Base-by-base conservation (phyloP, 306 rosid species). In the Clitoria ternatea region DNA sequence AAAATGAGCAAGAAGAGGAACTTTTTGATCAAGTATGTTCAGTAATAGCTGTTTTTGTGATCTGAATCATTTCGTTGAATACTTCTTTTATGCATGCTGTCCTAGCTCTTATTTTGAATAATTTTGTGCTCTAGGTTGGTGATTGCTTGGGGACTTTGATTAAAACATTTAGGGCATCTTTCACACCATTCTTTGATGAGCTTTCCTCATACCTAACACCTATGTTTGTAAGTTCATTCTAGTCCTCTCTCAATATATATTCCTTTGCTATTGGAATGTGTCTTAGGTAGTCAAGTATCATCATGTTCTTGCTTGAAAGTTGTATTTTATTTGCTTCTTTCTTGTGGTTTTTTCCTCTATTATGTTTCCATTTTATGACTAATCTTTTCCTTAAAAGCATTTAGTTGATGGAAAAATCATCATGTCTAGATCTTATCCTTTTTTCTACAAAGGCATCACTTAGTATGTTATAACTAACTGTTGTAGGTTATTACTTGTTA, bases 1-100 rank as follows among this genome's bases (percentile, higher is more conserved):
- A 94, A 89, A 89, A 94, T 77, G 98, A 94, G 64, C 98, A 84
- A 84, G 98, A 94, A 81, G 98, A 94, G 78, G 98, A 90, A 83
- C 96, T 94, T 76, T 94, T 94, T 80, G 96, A 94, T 77, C 95
- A 89, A 88, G 98, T 94, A 42, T 59, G 79, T 49, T 70, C 13
- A 17, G 29, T 56, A 13, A 36, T 67, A 36, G 42, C 32, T 52
- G 30, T 59, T 64, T 53, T 70, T 67, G 64, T 12, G 56, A 44
- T 50, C 56, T 44, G 29, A 56, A 5, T 61, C 45, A 19, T 59
- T 60, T 72, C 36, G 17, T 72, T 53, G 26, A 42, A 17, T 56
- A n/a, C 27, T 71, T 74, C n/a, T 57, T 30, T 12, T 36, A 19
- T 47, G 35, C 39, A 23, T 65, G 73, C 39, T 52, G 37, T 44